A percentile compares a stretch with the other conserved stretches of the same genome.
Evolutionary conservation across 805 yeast species (phyloP).

Genomic region (Yarrowia sp.): DNA sequence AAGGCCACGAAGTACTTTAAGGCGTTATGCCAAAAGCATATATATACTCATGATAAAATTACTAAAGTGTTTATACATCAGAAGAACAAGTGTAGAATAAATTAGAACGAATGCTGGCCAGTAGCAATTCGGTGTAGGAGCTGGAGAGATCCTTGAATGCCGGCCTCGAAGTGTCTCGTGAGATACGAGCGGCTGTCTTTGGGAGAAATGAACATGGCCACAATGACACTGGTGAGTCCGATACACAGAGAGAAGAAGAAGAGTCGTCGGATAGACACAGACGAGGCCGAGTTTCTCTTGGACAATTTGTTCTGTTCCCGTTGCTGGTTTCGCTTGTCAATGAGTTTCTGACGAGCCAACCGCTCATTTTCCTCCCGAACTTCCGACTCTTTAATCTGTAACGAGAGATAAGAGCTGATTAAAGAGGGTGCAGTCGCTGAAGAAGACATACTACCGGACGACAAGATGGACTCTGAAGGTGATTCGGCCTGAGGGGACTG

Average conservation of each 20-base stretch:
- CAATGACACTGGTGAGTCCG: constrained; percentile 83
- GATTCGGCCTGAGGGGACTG: constrained; percentile 29
- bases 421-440: constrained; percentile 16
- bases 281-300: constrained; percentile 1
- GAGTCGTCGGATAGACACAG: constrained; percentile 9
- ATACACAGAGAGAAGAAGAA: constrained; percentile 73
- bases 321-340: constrained; percentile 26
- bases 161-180: constrained; percentile 30
- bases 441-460: constrained; percentile 22
- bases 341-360: constrained; percentile 14
- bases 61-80: background rate
- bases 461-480: constrained; percentile 20
- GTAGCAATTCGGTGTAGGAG: constrained; percentile 21
- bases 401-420: constrained; percentile 25
- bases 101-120: constrained; percentile 24
- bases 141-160: constrained; percentile 31
- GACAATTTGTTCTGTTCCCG: constrained; percentile 26
- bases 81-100: background rate
- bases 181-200: constrained; percentile 31
- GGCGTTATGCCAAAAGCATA: constrained; percentile 17
- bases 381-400: constrained; percentile 34
- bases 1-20: constrained; percentile 37
- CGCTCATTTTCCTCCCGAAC: constrained; percentile 26
- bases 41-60: constrained; percentile 2
- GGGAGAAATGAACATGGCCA: constrained; percentile 73